Evolutionary conservation across 2,329 filamentous ascomycete genomes (phyloP).

Genomic region (Fonsecaea pugnacius): DNA sequence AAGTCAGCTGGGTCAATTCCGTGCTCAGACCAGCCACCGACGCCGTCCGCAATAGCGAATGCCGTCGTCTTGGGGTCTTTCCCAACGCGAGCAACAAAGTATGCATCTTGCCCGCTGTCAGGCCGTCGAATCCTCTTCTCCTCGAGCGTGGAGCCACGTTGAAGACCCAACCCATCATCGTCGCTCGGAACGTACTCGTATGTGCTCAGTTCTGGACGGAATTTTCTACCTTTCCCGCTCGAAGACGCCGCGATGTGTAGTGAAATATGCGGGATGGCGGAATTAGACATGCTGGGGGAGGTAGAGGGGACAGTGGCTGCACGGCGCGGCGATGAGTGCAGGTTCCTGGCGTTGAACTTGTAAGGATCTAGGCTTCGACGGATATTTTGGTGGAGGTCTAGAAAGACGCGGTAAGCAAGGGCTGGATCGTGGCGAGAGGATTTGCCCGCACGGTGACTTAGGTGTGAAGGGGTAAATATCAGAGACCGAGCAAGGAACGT

Average conservation of each 20-base stretch:
- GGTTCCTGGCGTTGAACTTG: slow-evolving; percentile 21
- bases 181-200: slow-evolving; percentile 69
- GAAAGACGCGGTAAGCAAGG: slow-evolving; percentile 35
- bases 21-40: slow-evolving; percentile 92
- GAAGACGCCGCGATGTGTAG: slow-evolving; percentile 77
- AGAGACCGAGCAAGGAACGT: slow-evolving; percentile 32
- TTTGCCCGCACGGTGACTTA: slow-evolving; percentile 36
- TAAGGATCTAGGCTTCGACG: slow-evolving; percentile 31
- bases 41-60: slow-evolving; percentile 89
- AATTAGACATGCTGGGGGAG: slow-evolving; percentile 10
- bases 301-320: background rate
- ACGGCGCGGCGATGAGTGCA: slow-evolving; percentile 26
- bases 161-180: slow-evolving; percentile 45
- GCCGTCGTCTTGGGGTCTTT: slow-evolving; percentile 72
- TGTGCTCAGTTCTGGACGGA: slow-evolving; percentile 69
- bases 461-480: slow-evolving; percentile 29
- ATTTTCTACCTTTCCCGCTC: slow-evolving; percentile 71
- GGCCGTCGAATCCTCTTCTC: slow-evolving; percentile 67
- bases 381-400: slow-evolving; percentile 32
- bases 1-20: slow-evolving; percentile 95
- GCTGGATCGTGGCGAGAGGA: slow-evolving; percentile 31
- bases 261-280: slow-evolving; percentile 53
- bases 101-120: slow-evolving; percentile 90
- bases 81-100: slow-evolving; percentile 85
- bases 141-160: slow-evolving; percentile 50